Evolutionary conservation across 495 filamentous ascomycete genomes (phyloP).

Genomic region (Penicillium subrubescens): DNA sequence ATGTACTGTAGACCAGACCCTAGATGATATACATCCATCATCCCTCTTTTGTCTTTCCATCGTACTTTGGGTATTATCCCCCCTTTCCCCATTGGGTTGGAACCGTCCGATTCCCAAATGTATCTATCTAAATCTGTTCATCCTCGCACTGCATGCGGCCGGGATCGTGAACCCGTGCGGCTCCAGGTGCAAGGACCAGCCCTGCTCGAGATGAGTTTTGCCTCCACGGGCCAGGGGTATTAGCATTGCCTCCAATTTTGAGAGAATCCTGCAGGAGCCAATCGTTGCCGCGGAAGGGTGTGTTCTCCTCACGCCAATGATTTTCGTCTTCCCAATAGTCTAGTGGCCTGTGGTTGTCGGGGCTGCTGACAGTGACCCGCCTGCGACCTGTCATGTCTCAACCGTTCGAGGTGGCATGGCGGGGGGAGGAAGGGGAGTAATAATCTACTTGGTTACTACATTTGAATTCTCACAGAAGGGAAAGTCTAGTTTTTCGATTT

Average conservation of each 20-base stretch:
- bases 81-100: background rate
- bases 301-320: conserved; percentile 17
- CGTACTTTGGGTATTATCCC: background rate
- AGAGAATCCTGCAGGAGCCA: conserved; percentile 6
- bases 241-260: background rate
- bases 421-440: background rate
- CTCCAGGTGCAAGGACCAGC: conserved; percentile 20
- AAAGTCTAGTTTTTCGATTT: background rate
- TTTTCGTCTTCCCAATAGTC: conserved; percentile 24
- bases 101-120: conserved; percentile 1
- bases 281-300: conserved; percentile 3
- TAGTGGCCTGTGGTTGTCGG: conserved; percentile 20
- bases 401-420: conserved; percentile 13
- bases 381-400: conserved; percentile 32
- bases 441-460: background rate
- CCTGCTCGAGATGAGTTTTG: background rate
- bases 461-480: background rate
- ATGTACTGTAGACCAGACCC: background rate
- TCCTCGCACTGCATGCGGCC: conserved; percentile 12
- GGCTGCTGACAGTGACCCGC: conserved; percentile 16
- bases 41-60: background rate
- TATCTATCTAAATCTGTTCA: background rate
- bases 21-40: background rate
- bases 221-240: conserved; percentile 8
- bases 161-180: conserved; percentile 16